Base-by-base conservation (phyloP, 371 early-diverging fungal genomes). In the Mortierella sp. region DNA sequence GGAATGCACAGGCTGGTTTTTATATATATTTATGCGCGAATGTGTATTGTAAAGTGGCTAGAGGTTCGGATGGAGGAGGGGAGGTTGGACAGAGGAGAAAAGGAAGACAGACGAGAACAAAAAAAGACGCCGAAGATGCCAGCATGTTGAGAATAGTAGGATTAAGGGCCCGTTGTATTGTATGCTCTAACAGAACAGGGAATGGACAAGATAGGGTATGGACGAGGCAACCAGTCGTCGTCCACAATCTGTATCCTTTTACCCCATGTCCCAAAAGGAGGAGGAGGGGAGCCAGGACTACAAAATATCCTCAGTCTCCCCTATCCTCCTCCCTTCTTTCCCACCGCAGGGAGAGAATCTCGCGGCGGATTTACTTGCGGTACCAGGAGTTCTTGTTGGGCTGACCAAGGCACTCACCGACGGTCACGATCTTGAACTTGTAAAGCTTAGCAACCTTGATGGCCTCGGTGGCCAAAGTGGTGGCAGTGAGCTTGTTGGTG, bases 361-460 rank as follows among this genome's bases (percentile, higher is more conserved):
- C 37, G 9, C 37, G 9, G 37, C 4, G n/a, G 19, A n/a, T 68
- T 60, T 68, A 73, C 11, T 18, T 21, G 26, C 65, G 58, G 72
- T 76, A 76, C 76, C 76, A 76, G 30, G 30, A n/a, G 18, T 44
- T n/a, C 15, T 2, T 21, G 57, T 60, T 14, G 58, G 64, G 0
- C 23, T 55, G 28, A 14, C 72, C 77, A 59, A 76, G 60, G 62
- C 77, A 76, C 16, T 52, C 51, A 16, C 68, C 77, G 6, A 76
- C 77, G 21, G 77, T 60, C 43, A 76, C 77, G 60, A 76, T 65
- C 64, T 71, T 71, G 58, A 46, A 71, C 2, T 55, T 56, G 51
- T 55, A 62, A 2, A 4, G 19, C 21, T 47, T 19, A 12, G 72
- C 72, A 11, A 44, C 48, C 21, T 67, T 65, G 45, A 76, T 68